phyloP scores from a whole-genome alignment of 2,329 filamentous ascomycete genomes.

The Penicillium paneum region DNA sequence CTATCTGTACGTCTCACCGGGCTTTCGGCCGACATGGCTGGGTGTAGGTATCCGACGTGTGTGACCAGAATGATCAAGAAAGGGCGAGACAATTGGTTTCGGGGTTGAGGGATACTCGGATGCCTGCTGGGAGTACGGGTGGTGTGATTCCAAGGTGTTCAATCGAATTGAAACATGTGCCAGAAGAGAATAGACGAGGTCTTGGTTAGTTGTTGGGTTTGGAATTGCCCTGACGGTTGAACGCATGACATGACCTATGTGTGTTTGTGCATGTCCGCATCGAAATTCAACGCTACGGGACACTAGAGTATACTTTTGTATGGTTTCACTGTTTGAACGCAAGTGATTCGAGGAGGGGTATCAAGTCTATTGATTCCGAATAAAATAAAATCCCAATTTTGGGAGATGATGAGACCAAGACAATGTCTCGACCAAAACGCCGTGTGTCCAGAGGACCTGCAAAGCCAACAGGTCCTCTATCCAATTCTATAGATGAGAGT shows the following conservation, averaged over 20 bases:
- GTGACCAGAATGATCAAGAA: neutral
- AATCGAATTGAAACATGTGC: neutral
- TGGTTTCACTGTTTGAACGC: neutral
- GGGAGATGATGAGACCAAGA: conserved; percentile 10
- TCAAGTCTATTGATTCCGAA: conserved; percentile 25
- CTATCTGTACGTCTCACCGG: neutral
- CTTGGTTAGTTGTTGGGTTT: neutral
- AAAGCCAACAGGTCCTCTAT: neutral
- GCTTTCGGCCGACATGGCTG: neutral
- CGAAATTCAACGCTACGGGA: neutral
- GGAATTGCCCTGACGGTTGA: neutral
- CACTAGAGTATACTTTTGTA: neutral
- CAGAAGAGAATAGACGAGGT: neutral
- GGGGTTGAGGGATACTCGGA: neutral
- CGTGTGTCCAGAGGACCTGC: conserved; percentile 5
- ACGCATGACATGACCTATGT: neutral
- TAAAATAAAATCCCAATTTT: conserved; percentile 1
- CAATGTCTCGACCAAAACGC: conserved; percentile 22
- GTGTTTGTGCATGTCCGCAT: neutral
- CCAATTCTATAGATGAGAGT: conserved; percentile 13
- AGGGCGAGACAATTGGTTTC: neutral
- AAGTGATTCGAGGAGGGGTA: conserved; percentile 18
- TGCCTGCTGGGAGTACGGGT: neutral
- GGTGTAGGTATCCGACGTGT: neutral
- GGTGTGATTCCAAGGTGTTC: neutral